Evolutionary conservation across 768 basidiomycete genomes (phyloP), one percentile per base, ranked within the genome.

Genomic region (Neoboletus magnificus): DNA sequence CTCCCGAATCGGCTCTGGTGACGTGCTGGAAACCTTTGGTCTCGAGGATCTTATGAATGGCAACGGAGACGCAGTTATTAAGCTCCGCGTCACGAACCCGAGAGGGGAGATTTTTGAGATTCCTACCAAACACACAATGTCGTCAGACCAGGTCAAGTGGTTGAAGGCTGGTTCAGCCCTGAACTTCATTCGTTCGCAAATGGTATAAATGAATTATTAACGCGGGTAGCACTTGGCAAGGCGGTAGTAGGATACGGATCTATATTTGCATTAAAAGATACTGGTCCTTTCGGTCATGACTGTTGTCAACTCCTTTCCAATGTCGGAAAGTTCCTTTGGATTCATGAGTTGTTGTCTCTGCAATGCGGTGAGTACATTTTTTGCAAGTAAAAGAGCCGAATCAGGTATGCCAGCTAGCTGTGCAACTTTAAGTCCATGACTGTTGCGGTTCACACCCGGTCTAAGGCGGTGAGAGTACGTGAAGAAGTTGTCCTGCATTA

Each of bases 351-450:
- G 61, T 40, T 62, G 65, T 41, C 41, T 66, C 50, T 63, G 71
- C 32, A 84, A 62, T 56, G 71, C 76, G 2, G 62, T 49, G 12
- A 91, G 70, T 5, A 82, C 80, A 8, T 79, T 71, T n/a, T 71
- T 71, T 0, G 91, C 92, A 16, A 91, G 76, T 4, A 69, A 63
- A 55, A 94, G 70, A 1, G 82, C 86, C 8, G 77, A 66, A 10
- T 74, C 56, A 1, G 93, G 94, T 75, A 97, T 82, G 12, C 93
- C 91, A 18, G 93, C 94, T 13, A 96, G 72, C 44, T 87, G 82
- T 11, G 95, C 95, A 29, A 95, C 92, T 67, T 91, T 92, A 51
- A 97, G 71, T 1, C 91, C 95, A 66, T 97, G 95, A 49, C 93
- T 95, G 61, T 95, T 83, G 52, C 86, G 80, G 70, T 95, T 98